Base-by-base conservation (phyloP, 352 stramenopile species). In the Globisporangium emineosum region DNA sequence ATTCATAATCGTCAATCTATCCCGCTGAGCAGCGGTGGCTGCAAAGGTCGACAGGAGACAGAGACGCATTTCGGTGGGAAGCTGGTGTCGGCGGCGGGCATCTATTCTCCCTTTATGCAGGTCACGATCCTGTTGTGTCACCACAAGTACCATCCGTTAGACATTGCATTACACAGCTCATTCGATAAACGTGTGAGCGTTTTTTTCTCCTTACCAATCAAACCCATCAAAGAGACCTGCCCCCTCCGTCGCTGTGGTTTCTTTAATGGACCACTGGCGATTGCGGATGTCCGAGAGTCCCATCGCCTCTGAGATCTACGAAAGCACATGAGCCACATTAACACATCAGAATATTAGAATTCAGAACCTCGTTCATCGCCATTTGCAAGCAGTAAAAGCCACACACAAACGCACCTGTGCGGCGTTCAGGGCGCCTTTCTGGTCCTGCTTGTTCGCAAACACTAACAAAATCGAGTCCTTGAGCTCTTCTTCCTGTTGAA, bases 381-480 rank as follows among this genome's bases (percentile, higher is more conserved):
- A 68, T 25, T 42, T 19, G 23, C 17, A 50, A 2, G n/a, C 17
- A 30, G 2, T 5, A 49, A 30, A 50, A 25, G n/a, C n/a, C n/a
- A n/a, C n/a, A n/a, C 33, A 51, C 43, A n/a, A 9, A 21, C 70
- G 30, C 54, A 96, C 86, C 81, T 96, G 85, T 54, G 85, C 86
- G 49, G 88, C 88, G 33, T 94, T 94, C 37, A 96, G 65, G 5
- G 97, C 96, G 27, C 97, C 97, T 56, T 97, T 97, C 67, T 99
- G 96, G 86, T 99, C 97, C 77, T 99, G 98, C 71, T 99, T 99
- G 80, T 99, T 99, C 32, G 98, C 98, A 84, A 99, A 99, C 15
- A 99, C 97, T 37, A 99, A 76, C 67, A 99, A 76, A 72, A 99
- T 99, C 30, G 97, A 96, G 77, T 99, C 97, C 64, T 98, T 97